Evolutionary conservation across 768 basidiomycete species (phyloP).

Genomic region (Hygrocybe coccinea): DNA sequence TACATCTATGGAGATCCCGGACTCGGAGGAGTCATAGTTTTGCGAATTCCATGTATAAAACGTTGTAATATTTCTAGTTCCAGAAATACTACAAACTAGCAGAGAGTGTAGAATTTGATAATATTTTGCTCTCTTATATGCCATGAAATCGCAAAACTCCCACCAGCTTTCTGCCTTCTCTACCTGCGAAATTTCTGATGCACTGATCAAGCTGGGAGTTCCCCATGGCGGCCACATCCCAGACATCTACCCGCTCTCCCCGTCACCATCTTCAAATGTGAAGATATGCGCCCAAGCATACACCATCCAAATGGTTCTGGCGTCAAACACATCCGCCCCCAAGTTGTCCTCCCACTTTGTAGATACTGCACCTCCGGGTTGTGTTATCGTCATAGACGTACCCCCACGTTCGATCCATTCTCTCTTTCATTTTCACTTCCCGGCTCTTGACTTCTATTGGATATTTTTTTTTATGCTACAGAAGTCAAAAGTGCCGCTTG

Average conservation of each 20-base stretch:
- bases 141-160: background rate
- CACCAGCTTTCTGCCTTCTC: conserved; percentile 39
- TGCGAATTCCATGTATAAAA: no score
- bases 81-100: no score
- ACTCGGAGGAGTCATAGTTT: no score
- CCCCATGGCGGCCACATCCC: conserved; percentile 76
- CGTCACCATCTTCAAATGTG: conserved; percentile 29
- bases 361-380: conserved; percentile 62
- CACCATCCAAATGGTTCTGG: conserved; percentile 77
- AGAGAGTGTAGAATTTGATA: no score
- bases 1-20: conserved; percentile 13
- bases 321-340: conserved; percentile 54
- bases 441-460: background rate
- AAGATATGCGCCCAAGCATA: conserved; percentile 73
- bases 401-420: conserved; percentile 52
- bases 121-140: no score
- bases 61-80: no score
- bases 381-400: conserved; percentile 68
- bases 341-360: conserved; percentile 73
- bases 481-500: conserved; percentile 80
- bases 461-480: conserved; percentile 21
- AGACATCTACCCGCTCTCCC: conserved; percentile 60
- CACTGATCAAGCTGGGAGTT: conserved; percentile 72
- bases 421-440: conserved; percentile 5
- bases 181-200: conserved; percentile 84